Conservation (phyloP, 2,329 filamentous ascomycete species). For the Coniochaeta sp. region DNA sequence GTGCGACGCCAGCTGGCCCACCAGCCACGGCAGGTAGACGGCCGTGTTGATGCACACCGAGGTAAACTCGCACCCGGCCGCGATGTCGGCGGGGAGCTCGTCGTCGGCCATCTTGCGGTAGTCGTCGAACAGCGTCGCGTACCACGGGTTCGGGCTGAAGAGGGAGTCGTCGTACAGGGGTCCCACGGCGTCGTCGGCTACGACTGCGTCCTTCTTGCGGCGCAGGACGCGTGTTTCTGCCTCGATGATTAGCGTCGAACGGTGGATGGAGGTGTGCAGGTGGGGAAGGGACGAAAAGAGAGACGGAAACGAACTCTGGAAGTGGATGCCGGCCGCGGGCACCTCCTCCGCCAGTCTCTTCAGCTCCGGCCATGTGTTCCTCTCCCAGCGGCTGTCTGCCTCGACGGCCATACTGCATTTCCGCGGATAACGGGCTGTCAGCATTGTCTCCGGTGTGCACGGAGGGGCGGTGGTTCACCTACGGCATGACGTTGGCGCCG, state of each 20-base stretch:
- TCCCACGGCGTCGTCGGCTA: conserved; percentile 12
- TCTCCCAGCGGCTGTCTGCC: conserved; percentile 48
- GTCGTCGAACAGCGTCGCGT: conserved; percentile 62
- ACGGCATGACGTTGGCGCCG: conserved; percentile 74
- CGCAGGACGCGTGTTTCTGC: conserved; percentile 41
- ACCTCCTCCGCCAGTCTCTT: conserved; percentile 53
- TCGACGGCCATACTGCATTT: conserved; percentile 33
- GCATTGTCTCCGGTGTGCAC: neutral
- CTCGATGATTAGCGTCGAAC: neutral
- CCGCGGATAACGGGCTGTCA: neutral
- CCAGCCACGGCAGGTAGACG: conserved; percentile 80
- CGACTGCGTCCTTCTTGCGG: conserved; percentile 57
- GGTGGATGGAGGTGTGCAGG: no score
- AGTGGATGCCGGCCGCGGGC: conserved; percentile 74
- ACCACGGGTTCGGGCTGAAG: conserved; percentile 65
- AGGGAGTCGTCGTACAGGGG: conserved; percentile 53
- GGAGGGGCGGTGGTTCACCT: conserved; percentile 21
- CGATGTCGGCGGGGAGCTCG: conserved; percentile 56
- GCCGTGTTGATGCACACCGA: conserved; percentile 89
- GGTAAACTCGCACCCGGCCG: conserved; percentile 69
- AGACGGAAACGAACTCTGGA: conserved; percentile 48
- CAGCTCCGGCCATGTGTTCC: conserved; percentile 57
- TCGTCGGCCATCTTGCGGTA: conserved; percentile 53
- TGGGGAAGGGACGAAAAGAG: conserved; percentile 20
- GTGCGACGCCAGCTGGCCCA: conserved; percentile 70